Base-by-base conservation (phyloP, 2,329 filamentous ascomycete species). In the Hyphodiscus sp. region DNA sequence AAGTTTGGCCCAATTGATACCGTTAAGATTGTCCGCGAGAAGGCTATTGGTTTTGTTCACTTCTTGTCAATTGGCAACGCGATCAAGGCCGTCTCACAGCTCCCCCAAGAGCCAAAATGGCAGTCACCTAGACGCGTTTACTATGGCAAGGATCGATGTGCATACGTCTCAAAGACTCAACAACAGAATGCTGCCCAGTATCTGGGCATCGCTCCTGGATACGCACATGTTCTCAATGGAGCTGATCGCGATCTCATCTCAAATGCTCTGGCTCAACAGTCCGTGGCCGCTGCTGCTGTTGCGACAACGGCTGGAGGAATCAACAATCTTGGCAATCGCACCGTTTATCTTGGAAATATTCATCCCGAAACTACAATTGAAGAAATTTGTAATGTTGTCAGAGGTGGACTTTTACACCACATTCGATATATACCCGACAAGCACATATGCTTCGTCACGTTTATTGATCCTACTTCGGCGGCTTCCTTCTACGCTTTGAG, bases 391-490 rank as follows among this genome's bases (percentile, higher is more conserved):
- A 99, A 99, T 68, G 94, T 99, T 53, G 94, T 99, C 50, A 85
- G 94, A 60, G 94, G 94, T 55, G 94, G 94, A 64, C 81, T 99
- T 61, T 79, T 99, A 65, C 94, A 99, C 71, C 94, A 99, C 71
- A 95, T 99, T 71, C 90, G 94, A 63, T 99, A 97, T 74, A 99
- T 99, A 65, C 94, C 94, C 7, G 94, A 99, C 76, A 99, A 99
- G 82, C 94, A 99, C 74, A 99, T 99, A 64, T 99, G 94, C 78
- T 99, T 99, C 68, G 94, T 99, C 53, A 99, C 94, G 1, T 99
- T 99, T 73, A 97, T 99, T 70, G 94, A 99, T 68, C 94, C 94
- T 9, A 99, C 94, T 20, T 95, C 94, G 2, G 94, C 94, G 20
- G 94, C 94, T 42, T 96, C 92, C 1, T 99, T 99, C 76, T 99